These are phyloP conservation scores for Leucaena leucocephala DNA, from an alignment of 306 rosid species.

Conservation along the genomic window DNA sequence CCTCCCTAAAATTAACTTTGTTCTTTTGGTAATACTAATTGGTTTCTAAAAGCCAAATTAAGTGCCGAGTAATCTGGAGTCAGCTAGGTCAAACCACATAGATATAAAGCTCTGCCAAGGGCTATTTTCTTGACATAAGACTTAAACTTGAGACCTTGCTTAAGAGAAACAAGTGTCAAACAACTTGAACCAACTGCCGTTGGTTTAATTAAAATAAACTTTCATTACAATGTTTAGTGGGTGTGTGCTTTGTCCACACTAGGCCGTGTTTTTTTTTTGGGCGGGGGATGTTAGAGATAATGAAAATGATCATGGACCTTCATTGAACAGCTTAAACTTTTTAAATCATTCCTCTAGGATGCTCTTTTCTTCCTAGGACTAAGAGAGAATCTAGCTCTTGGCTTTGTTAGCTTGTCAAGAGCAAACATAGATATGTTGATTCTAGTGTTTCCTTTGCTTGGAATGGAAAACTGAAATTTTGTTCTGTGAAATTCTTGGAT, in stretches of 20 bases:
- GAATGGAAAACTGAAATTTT: neutral
- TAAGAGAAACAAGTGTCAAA: neutral
- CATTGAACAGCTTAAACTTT: neutral
- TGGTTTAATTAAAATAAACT: neutral
- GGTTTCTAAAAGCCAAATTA: neutral
- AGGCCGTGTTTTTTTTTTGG: neutral
- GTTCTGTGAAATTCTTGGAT: constrained; percentile 11
- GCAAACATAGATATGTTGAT: neutral
- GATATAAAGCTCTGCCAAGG: neutral
- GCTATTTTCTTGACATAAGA: neutral
- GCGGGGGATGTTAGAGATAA: neutral
- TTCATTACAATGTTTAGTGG: neutral
- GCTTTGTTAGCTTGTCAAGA: neutral
- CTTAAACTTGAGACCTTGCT: neutral
- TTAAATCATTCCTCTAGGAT: neutral
- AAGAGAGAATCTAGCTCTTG: neutral
- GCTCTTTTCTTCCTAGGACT: neutral
- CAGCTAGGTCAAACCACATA: neutral
- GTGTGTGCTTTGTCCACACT: neutral
- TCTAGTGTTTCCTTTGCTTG: neutral
- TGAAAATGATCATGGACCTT: neutral
- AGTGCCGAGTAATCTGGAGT: neutral
- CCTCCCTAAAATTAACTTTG: neutral
- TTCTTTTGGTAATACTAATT: neutral
- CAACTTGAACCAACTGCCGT: neutral